Percentiles rank a stretch among this genome's conserved stretches.
Conservation (phyloP, 2,329 filamentous ascomycete genomes). For the Cercospora sp. region DNA sequence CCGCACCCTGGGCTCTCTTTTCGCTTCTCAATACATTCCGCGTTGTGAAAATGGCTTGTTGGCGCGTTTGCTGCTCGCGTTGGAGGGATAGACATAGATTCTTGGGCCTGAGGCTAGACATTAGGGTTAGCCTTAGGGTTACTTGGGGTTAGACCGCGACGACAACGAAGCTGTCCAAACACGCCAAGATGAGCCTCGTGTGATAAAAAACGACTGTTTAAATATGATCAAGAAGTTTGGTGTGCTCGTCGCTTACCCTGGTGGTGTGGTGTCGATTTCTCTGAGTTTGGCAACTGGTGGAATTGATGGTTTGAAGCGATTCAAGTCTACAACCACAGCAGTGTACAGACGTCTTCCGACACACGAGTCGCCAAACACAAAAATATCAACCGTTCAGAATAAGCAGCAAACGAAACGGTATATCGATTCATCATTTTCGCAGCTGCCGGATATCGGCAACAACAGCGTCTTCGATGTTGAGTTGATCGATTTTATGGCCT, state of each 20-base stretch:
- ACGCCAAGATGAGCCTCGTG: background rate
- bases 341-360: background rate
- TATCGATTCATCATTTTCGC: background rate
- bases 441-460: background rate
- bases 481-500: background rate
- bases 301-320: background rate
- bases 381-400: too few relatives aligned
- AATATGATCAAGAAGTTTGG: background rate
- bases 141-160: background rate
- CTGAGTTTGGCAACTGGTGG: background rate
- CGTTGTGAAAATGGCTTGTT: background rate
- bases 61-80: background rate
- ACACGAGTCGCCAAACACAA: background rate
- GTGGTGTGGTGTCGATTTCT: background rate
- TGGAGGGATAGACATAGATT: background rate
- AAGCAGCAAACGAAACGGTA: background rate
- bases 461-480: background rate
- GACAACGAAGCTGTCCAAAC: background rate
- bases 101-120: background rate
- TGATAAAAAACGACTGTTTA: background rate
- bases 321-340: background rate
- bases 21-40: background rate
- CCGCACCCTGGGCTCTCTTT: background rate
- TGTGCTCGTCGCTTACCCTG: background rate
- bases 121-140: conserved; percentile 13